A percentile compares a stretch with the other conserved stretches of the same genome.
These are phyloP conservation scores for Vigna reflexopilosa DNA, from an alignment of 306 rosid genomes.

Conservation along the genomic window DNA sequence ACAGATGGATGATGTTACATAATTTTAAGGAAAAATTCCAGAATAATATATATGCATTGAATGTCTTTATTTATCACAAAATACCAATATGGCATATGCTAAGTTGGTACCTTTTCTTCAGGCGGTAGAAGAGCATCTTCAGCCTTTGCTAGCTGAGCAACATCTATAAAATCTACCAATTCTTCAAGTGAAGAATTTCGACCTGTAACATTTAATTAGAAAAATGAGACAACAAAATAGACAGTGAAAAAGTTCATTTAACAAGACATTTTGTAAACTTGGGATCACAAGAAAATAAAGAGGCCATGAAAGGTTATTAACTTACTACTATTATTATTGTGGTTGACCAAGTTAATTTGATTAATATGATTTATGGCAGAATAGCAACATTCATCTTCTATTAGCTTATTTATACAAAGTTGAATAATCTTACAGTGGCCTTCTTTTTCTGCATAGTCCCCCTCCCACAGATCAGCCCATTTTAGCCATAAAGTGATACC, in stretches of 20 bases:
- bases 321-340: not conserved
- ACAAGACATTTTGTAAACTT: slow-evolving; percentile 4
- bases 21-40: slow-evolving; percentile 6
- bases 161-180: slow-evolving; percentile 76
- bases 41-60: slow-evolving; percentile 20
- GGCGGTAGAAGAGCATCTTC: slow-evolving; percentile 67
- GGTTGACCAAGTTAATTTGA: slow-evolving; percentile 6
- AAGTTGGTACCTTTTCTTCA: slow-evolving; percentile 70
- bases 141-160: slow-evolving; percentile 77
- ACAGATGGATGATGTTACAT: not conserved
- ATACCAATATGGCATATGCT: slow-evolving; percentile 7
- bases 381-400: not conserved
- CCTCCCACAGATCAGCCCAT: too few species aligned
- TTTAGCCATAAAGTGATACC: too few species aligned
- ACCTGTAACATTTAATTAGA: slow-evolving; percentile 62
- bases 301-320: not conserved
- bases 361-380: not conserved
- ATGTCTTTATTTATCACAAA: slow-evolving; percentile 1
- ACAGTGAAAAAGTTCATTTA: not conserved
- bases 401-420: not conserved
- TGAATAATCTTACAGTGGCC: slow-evolving; percentile 10
- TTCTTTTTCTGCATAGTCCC: not conserved
- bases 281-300: not conserved
- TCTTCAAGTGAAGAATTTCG: slow-evolving; percentile 63
- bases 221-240: slow-evolving; percentile 34